Conservation (phyloP, 176 grass and related monocot species). For the Avena insularis region DNA sequence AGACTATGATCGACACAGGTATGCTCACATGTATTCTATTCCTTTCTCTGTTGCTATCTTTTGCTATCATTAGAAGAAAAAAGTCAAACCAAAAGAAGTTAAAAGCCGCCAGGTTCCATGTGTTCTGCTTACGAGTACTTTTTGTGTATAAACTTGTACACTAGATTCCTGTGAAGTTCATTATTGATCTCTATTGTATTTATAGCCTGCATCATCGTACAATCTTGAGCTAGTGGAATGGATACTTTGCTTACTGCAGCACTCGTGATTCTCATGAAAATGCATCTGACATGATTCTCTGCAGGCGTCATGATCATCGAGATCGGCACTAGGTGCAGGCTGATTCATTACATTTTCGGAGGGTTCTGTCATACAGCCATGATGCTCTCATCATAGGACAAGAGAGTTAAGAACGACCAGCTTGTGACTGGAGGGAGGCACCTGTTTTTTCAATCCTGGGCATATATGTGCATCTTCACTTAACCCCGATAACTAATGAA, state of each 20-base stretch:
- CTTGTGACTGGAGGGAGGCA: neutral
- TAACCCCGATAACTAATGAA: neutral
- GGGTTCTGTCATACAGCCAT: neutral
- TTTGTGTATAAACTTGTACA: neutral
- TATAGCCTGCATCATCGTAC: neutral
- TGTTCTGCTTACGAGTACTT: neutral
- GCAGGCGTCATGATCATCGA: conserved; percentile 38
- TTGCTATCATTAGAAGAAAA: conserved; percentile 1
- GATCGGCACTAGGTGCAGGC: conserved; percentile 35
- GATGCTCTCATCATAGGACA: neutral
- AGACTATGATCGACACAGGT: conserved; percentile 72
- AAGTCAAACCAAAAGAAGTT: neutral
- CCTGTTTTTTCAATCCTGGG: neutral
- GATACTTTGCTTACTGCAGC: neutral
- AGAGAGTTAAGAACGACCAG: neutral
- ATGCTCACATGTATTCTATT: conserved; percentile 31
- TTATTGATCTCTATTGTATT: neutral
- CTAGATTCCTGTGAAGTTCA: neutral
- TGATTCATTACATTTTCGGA: neutral
- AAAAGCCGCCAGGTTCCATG: neutral
- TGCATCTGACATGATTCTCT: conserved; percentile 28
- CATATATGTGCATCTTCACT: neutral
- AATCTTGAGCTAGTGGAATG: neutral
- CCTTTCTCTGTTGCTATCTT: conserved; percentile 11
- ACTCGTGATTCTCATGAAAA: conserved; percentile 18